These are phyloP conservation scores for Schizochytrium sp. DNA, from an alignment of 108 stramenopile species.

Conservation along the genomic window DNA sequence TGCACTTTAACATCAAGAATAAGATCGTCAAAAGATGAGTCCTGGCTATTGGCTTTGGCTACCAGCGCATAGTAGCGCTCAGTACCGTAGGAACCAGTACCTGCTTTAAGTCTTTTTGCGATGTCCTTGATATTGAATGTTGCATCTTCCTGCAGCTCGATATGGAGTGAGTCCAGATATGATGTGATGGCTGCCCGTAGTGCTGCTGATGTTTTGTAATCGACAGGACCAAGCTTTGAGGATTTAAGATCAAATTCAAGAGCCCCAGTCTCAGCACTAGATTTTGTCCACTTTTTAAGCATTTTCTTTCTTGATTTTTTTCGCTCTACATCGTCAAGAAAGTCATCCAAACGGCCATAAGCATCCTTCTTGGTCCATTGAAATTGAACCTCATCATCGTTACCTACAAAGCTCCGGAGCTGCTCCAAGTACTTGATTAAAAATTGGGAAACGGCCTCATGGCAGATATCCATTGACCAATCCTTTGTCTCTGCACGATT, in stretches of 20 bases:
- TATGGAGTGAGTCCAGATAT: background rate
- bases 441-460: background rate
- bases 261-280: background rate
- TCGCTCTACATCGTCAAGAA: background rate
- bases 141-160: background rate
- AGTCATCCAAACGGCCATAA: background rate
- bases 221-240: background rate
- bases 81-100: slow-evolving; percentile 11
- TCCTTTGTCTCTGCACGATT: background rate
- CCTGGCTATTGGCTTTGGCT: background rate
- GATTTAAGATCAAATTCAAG: background rate
- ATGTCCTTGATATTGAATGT: background rate
- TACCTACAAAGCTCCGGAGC: slow-evolving; percentile 9
- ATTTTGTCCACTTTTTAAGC: background rate
- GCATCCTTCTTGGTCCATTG: background rate
- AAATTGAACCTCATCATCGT: background rate
- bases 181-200: background rate
- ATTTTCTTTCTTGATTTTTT: slow-evolving; percentile 2
- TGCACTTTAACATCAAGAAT: slow-evolving; percentile 1
- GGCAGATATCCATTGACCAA: background rate
- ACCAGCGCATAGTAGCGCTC: slow-evolving; percentile 1
- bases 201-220: background rate
- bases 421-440: background rate
- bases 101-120: background rate
- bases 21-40: background rate